phyloP scores from a whole-genome alignment of 306 rosid species.

The Inga oerstediana region DNA sequence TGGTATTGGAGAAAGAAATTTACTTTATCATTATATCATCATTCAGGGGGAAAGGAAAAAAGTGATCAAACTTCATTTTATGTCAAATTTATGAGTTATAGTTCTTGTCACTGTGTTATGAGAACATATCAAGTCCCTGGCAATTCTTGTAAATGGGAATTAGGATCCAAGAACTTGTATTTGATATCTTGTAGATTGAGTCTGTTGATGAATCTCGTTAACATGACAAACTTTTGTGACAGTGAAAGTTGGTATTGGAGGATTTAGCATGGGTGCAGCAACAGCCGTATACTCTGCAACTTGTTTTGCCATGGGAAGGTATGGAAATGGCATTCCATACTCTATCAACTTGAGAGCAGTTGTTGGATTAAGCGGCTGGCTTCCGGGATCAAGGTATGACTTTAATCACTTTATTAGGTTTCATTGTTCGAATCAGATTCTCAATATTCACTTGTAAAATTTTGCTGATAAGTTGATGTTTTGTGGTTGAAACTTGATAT shows the following conservation, averaged over 20 bases:
- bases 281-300: conserved; percentile 95
- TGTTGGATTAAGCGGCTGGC: conserved; percentile 98
- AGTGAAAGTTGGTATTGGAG: conserved; percentile 98
- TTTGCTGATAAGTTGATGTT: conserved; percentile 2
- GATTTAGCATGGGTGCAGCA: conserved; percentile 99
- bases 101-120: background rate
- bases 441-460: conserved; percentile 3
- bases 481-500: conserved; percentile 15
- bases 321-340: conserved; percentile 82
- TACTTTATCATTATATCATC: conserved; percentile 6
- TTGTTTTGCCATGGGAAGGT: conserved; percentile 87
- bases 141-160: background rate
- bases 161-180: background rate
- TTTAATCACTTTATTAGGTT: background rate
- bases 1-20: conserved; percentile 46
- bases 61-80: background rate
- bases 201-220: conserved; percentile 16
- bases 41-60: background rate
- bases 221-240: conserved; percentile 34
- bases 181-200: conserved; percentile 14
- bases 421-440: conserved; percentile 1
- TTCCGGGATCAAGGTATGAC: conserved; percentile 92
- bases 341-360: conserved; percentile 80
- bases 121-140: background rate
- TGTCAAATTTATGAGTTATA: background rate